A percentile compares a stretch with the other conserved stretches of the same genome.
These are phyloP conservation scores for Coemansia sp. DNA, from an alignment of 192 early-diverging fungal genomes.

Conservation along the genomic window DNA sequence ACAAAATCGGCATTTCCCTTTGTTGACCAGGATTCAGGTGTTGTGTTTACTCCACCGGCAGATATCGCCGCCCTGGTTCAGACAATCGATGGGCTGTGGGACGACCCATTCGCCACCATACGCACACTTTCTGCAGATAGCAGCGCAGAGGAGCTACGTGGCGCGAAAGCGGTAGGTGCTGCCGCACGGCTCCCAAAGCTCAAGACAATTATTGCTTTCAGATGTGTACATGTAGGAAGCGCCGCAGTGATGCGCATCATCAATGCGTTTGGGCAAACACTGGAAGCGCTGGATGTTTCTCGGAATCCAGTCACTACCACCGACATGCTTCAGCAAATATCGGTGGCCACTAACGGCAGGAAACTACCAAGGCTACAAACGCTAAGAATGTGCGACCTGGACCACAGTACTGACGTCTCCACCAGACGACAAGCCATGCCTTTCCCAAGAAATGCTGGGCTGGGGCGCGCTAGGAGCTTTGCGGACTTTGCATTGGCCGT, in stretches of 20 bases:
- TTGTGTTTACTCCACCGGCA: slow-evolving; percentile 5
- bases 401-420: not conserved
- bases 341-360: not conserved
- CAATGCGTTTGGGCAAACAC: slow-evolving; percentile 19
- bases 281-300: slow-evolving; percentile 22
- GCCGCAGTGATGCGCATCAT: slow-evolving; percentile 19
- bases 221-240: slow-evolving; percentile 20
- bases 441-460: not conserved
- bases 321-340: not conserved
- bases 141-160: not conserved
- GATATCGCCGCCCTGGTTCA: not conserved
- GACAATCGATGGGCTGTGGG: not conserved
- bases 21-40: not conserved
- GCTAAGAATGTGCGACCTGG: slow-evolving; percentile 13
- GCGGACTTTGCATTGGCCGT: slow-evolving; percentile 13
- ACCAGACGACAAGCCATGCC: not conserved
- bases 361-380: slow-evolving; percentile 6
- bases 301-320: not conserved
- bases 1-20: slow-evolving; percentile 37
- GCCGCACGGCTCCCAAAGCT: slow-evolving; percentile 27
- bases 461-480: not conserved
- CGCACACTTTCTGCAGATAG: not conserved
- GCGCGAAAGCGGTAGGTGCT: not conserved
- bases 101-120: not conserved
- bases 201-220: slow-evolving; percentile 9